phyloP scores from a whole-genome alignment of 148 eudicot species.

The Agrostemma githago region DNA sequence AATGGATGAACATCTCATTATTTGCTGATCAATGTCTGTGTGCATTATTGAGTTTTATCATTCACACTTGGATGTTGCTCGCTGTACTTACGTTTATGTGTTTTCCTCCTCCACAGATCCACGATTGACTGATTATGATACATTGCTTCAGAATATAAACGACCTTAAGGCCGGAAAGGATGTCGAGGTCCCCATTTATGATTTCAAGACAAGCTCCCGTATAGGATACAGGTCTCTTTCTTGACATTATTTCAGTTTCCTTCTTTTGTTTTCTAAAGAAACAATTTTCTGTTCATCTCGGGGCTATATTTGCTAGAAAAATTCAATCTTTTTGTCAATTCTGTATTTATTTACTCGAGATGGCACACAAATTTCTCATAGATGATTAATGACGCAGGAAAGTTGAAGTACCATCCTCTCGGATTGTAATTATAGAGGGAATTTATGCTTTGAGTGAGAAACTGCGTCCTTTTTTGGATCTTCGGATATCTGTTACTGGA shows the following conservation, averaged over 20 bases:
- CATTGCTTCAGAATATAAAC: constrained; percentile 69
- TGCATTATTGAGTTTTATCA: not conserved
- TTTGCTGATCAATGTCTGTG: not conserved
- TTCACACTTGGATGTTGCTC: not conserved
- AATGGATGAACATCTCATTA: not conserved
- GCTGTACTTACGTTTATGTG: constrained; percentile 5
- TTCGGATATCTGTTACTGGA: constrained; percentile 89
- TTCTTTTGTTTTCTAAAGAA: not conserved
- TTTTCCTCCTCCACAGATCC: constrained; percentile 50
- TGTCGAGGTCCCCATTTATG: constrained; percentile 73
- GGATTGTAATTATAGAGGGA: constrained; percentile 90
- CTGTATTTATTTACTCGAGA: not conserved
- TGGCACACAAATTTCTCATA: constrained; percentile 12
- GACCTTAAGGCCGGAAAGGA: constrained; percentile 74
- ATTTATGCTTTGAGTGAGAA: constrained; percentile 95
- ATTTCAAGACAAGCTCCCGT: constrained; percentile 90
- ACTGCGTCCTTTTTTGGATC: constrained; percentile 77
- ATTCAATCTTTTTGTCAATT: not conserved
- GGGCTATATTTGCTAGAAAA: not conserved
- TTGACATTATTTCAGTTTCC: not conserved
- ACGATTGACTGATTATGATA: constrained; percentile 90
- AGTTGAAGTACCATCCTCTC: constrained; percentile 82
- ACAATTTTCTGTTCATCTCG: not conserved
- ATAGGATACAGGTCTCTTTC: constrained; percentile 69
- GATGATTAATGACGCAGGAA: constrained; percentile 47